Evolutionary conservation across 2,329 filamentous ascomycete species (phyloP).

Genomic region (Xylaria arbuscula): DNA sequence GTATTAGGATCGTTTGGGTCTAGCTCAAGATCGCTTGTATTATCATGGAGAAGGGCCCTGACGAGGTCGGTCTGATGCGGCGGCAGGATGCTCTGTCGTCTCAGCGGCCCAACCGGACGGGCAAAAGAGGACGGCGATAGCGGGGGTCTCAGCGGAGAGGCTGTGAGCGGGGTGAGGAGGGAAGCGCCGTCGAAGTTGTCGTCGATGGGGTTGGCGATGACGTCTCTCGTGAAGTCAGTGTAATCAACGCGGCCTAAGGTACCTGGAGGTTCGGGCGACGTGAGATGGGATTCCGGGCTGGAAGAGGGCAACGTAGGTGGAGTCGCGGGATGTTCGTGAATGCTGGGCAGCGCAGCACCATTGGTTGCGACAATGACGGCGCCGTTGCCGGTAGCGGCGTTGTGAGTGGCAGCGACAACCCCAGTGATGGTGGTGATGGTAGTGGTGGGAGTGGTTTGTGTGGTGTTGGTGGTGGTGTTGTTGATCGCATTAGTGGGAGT

Average conservation of each 20-base stretch:
- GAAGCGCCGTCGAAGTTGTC: slow-evolving; percentile 37
- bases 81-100: slow-evolving; percentile 60
- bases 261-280: slow-evolving; percentile 31
- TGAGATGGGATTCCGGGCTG: slow-evolving; percentile 19
- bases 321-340: slow-evolving; percentile 49
- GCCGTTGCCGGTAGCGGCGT: not conserved
- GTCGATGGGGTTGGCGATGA: slow-evolving; percentile 33
- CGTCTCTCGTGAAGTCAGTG: slow-evolving; percentile 11
- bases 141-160: slow-evolving; percentile 34
- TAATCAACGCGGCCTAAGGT: slow-evolving; percentile 30
- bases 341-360: slow-evolving; percentile 48
- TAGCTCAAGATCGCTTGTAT: slow-evolving; percentile 55
- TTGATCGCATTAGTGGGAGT: slow-evolving; percentile 35
- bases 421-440: slow-evolving; percentile 18
- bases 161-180: slow-evolving; percentile 35
- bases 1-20: slow-evolving; percentile 48
- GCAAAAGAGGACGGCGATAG: slow-evolving; percentile 40
- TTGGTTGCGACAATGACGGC: slow-evolving; percentile 18
- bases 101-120: slow-evolving; percentile 48
- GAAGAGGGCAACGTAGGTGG: slow-evolving; percentile 27
- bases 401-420: not conserved
- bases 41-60: slow-evolving; percentile 63
- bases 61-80: slow-evolving; percentile 60
- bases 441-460: slow-evolving; percentile 30
- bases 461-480: slow-evolving; percentile 29